Base-by-base conservation (phyloP, 108 stramenopile genomes). In the Nitzschia sp. region DNA sequence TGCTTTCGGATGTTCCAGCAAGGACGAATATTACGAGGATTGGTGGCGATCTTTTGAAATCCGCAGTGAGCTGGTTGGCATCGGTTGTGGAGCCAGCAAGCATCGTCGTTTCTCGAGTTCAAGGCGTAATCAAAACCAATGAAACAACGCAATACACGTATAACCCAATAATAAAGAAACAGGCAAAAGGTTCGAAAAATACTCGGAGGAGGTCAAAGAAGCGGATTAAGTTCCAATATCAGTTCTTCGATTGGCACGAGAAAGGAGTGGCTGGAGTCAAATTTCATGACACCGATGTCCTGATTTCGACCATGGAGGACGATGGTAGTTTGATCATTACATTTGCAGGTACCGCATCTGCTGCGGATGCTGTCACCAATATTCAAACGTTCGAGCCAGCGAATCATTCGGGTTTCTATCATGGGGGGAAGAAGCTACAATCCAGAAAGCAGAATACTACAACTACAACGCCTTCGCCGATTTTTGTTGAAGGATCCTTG, bases 341-440 rank as follows among this genome's bases (percentile, higher is more conserved):
- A 8, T 85, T 82, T 70, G 84, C 78, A 6, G 84, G 84, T 11
- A 85, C 84, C 44, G 66, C 60, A 3, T 73, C 75, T 2, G 30
- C 63, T n/a, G 78, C 75, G 1, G 84, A 85, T 36, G 50, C 69
- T 34, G 47, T 82, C 9, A 85, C 84, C 5, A 85, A 81, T 69
- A 23, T 82, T 1, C 84, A 85, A 68, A 85, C 80, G 19, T 77
- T 85, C 41, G 84, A 85, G 41, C 72, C 80, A 32, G 78, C 68
- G 6, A 58, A 66, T 23, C 84, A 85, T 68, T 81, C 80, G 13
- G 55, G 68, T 13, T 64, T 84, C 22, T 84, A 81, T 62, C 50
- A 62, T 4, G 29, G n/a, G 27, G 53, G 23, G 25, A 15, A 52
- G 30, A n/a, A 38, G 31, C n/a, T 13, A 8, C 46, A 35, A 61